A percentile compares a stretch with the other conserved stretches of the same genome.
Evolutionary conservation across 176 grass and related monocot species (phyloP).

Genomic region (Aegilops sharonensis): DNA sequence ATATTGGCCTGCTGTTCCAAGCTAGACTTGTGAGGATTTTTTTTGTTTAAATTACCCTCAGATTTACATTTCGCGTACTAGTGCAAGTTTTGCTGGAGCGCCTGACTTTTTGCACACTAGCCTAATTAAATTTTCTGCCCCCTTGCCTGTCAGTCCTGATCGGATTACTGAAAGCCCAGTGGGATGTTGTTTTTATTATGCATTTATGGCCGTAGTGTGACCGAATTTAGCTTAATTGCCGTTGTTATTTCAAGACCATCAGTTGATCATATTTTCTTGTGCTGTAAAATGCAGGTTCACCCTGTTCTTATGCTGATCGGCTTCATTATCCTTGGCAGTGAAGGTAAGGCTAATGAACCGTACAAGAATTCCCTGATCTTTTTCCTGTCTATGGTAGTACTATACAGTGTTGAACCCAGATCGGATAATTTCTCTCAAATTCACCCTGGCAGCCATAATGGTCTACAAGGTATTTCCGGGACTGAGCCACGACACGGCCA

Average conservation of each 20-base stretch:
- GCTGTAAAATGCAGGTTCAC: conserved; percentile 53
- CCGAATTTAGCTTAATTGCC: background rate
- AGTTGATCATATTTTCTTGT: background rate
- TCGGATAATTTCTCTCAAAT: background rate
- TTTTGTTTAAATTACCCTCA: background rate
- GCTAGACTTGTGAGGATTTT: background rate
- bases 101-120: background rate
- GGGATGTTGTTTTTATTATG: background rate
- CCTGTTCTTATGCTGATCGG: conserved; percentile 96
- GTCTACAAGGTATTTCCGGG: conserved; percentile 65
- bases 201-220: background rate
- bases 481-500: conserved; percentile 61
- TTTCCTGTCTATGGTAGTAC: background rate
- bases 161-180: background rate
- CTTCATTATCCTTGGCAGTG: conserved; percentile 83
- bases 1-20: background rate
- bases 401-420: background rate
- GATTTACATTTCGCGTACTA: too few species aligned
- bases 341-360: conserved; percentile 49
- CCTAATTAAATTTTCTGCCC: background rate
- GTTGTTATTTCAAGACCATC: background rate
- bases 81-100: background rate
- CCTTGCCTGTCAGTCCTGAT: background rate
- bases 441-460: conserved; percentile 64
- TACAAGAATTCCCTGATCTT: background rate